Percentiles rank a stretch among this genome's conserved stretches.
Evolutionary conservation across 768 basidiomycete genomes (phyloP).

Genomic region (Scleroderma bovista): DNA sequence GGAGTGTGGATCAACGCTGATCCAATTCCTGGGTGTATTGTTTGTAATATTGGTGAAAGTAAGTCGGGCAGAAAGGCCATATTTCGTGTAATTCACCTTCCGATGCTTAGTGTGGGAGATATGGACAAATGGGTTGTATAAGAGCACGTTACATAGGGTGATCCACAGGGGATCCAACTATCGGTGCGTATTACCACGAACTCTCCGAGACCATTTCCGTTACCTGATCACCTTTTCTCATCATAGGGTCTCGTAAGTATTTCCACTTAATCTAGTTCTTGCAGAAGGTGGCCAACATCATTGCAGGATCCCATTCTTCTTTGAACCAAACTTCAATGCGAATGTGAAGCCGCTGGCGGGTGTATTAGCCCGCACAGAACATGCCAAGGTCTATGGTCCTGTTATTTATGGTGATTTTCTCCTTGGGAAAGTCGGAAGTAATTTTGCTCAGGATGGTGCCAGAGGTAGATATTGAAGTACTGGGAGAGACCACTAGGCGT

Average conservation of each 20-base stretch:
- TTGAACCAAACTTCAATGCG: constrained; percentile 84
- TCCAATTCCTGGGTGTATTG: constrained; percentile 76
- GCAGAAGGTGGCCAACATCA: constrained; percentile 3
- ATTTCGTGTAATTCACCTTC: constrained; percentile 1
- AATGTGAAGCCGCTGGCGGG: constrained; percentile 59
- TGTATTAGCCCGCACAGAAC: constrained; percentile 25
- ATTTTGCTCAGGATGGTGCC: constrained; percentile 48
- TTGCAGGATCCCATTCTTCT: constrained; percentile 84
- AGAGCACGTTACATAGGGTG: constrained; percentile 85
- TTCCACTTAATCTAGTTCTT: not conserved
- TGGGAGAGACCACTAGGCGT: too few relatives aligned
- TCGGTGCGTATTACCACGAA: too few relatives aligned
- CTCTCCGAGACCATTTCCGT: constrained; percentile 2
- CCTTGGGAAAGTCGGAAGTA: constrained; percentile 61
- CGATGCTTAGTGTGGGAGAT: constrained; percentile 77
- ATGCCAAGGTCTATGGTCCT: constrained; percentile 35
- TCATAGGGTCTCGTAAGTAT: constrained; percentile 64
- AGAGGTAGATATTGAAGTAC: constrained; percentile 1
- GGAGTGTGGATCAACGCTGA: constrained; percentile 82
- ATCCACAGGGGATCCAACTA: constrained; percentile 74
- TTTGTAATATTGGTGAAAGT: constrained; percentile 94
- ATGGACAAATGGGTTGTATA: constrained; percentile 86
- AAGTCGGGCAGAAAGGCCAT: constrained; percentile 19
- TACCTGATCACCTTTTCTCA: not conserved
- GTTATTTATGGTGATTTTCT: constrained; percentile 80